Evolutionary conservation across 2,329 filamentous ascomycete genomes (phyloP).

Genomic region (Coniochaeta pulveracea): DNA sequence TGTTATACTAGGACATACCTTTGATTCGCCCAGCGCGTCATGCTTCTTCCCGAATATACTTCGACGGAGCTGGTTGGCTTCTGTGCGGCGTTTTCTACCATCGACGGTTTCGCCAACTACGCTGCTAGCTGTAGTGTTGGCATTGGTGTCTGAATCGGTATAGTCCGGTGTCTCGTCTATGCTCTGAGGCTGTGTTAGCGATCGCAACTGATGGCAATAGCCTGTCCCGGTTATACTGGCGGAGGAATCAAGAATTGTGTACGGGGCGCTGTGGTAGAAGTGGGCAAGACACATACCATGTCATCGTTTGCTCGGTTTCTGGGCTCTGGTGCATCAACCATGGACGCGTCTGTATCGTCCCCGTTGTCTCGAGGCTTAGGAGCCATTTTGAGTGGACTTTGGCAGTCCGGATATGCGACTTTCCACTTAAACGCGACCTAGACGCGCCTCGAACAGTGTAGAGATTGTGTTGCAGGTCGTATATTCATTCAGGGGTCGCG

Average conservation of each 20-base stretch:
- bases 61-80: constrained; percentile 80
- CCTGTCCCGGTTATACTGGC: no score
- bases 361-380: constrained; percentile 38
- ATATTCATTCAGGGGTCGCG: neutral
- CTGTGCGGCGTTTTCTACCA: constrained; percentile 74
- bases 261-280: neutral
- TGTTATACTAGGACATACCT: constrained; percentile 44
- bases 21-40: constrained; percentile 80
- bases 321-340: constrained; percentile 45
- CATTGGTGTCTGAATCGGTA: constrained; percentile 56
- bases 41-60: constrained; percentile 94
- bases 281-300: constrained; percentile 27
- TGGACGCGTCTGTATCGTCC: constrained; percentile 50
- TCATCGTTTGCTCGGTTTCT: constrained; percentile 27
- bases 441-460: constrained; percentile 28
- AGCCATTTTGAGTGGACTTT: constrained; percentile 42
- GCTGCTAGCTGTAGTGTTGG: constrained; percentile 69
- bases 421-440: constrained; percentile 35
- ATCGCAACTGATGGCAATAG: no score
- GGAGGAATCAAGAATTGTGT: no score
- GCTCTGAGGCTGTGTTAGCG: constrained; percentile 31
- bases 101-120: constrained; percentile 69
- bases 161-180: constrained; percentile 57
- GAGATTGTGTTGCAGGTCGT: neutral
- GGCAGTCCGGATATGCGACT: no score